Evolutionary conservation across 2,329 filamentous ascomycete genomes (phyloP).

Genomic region (Stachybotrys chlorohalonatus): DNA sequence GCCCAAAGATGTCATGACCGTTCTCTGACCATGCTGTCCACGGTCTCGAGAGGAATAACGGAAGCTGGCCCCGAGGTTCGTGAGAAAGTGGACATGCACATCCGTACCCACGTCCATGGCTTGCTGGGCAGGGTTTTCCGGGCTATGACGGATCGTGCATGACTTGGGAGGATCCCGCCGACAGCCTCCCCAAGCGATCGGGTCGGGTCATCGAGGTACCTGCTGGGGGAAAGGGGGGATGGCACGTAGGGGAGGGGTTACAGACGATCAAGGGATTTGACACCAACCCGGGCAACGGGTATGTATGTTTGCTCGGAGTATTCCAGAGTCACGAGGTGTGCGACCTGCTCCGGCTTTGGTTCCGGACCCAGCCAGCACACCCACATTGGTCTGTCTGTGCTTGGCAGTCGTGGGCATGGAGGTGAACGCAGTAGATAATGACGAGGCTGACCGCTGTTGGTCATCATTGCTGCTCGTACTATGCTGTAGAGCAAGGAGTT

Average conservation of each 20-base stretch:
- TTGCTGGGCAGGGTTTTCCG: not conserved
- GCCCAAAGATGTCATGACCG: not conserved
- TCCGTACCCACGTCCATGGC: not conserved
- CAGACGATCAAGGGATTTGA: not conserved
- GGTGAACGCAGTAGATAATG: too few species aligned
- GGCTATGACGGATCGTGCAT: not conserved
- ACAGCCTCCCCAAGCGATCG: not conserved
- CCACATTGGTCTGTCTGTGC: too few species aligned
- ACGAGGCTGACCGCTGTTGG: too few species aligned
- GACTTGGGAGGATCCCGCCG: not conserved
- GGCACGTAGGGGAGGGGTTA: not conserved
- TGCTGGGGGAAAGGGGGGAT: not conserved
- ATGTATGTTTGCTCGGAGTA: not conserved
- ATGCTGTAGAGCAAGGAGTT: too few species aligned
- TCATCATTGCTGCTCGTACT: too few species aligned
- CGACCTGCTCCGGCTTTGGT: too few species aligned
- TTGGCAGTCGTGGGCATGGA: too few species aligned
- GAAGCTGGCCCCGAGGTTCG: not conserved
- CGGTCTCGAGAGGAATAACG: not conserved
- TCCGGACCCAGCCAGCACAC: too few species aligned
- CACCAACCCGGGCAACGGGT: not conserved
- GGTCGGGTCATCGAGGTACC: not conserved
- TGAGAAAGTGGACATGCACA: not conserved
- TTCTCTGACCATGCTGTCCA: not conserved
- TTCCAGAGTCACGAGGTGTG: not conserved